Conservation (phyloP, 768 basidiomycete genomes). For the Boletus pseudopeckii region DNA sequence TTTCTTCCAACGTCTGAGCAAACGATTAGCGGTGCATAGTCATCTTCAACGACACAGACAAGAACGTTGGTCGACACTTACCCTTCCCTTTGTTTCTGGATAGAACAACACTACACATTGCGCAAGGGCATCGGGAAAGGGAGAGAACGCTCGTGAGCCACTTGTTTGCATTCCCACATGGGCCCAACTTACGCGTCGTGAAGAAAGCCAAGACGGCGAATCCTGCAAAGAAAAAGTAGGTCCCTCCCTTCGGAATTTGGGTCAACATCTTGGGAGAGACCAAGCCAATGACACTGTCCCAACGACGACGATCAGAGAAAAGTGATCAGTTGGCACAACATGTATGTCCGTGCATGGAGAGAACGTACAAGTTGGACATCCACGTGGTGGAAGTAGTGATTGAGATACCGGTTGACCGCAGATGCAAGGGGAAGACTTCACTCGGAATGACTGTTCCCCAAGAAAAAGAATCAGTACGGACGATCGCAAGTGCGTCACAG, state of each 20-base stretch:
- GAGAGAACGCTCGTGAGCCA: neutral
- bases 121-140: too few species aligned
- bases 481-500: neutral
- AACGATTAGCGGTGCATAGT: neutral
- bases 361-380: constrained; percentile 37
- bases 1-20: constrained; percentile 32
- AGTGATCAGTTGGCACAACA: neutral
- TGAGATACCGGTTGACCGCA: constrained; percentile 40
- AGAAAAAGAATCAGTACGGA: constrained; percentile 6
- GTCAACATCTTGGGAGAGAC: constrained; percentile 29
- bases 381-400: constrained; percentile 41
- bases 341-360: neutral
- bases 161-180: neutral
- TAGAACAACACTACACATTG: constrained; percentile 20
- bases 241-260: constrained; percentile 19
- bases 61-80: constrained; percentile 10
- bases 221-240: constrained; percentile 31
- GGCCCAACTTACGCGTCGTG: constrained; percentile 22
- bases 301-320: neutral
- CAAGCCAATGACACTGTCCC: constrained; percentile 25
- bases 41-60: neutral
- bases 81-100: constrained; percentile 33
- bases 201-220: constrained; percentile 27
- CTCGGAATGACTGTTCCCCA: constrained; percentile 35
- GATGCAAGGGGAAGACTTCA: constrained; percentile 41